Conservation (phyloP, 2,329 filamentous ascomycete species). For the Microdochium bolleyi region DNA sequence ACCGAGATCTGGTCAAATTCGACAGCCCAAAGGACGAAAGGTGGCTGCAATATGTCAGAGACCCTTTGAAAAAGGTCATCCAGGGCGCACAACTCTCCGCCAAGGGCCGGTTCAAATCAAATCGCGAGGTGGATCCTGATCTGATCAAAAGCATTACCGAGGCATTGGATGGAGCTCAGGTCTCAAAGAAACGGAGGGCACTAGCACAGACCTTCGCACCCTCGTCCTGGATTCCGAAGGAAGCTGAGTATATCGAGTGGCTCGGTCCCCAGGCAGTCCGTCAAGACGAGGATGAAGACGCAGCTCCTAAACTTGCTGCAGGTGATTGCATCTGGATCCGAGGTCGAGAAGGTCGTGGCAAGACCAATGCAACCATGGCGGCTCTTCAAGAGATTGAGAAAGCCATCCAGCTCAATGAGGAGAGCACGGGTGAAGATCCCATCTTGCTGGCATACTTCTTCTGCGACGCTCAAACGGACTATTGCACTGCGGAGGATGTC, state of each 20-base stretch:
- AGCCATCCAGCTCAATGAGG: slow-evolving; percentile 10
- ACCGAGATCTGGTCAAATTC: slow-evolving; percentile 33
- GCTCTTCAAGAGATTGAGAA: slow-evolving; percentile 26
- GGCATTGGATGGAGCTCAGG: slow-evolving; percentile 22
- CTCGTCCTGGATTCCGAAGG: slow-evolving; percentile 29
- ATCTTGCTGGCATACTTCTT: slow-evolving; percentile 31
- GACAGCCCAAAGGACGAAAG: slow-evolving; percentile 28
- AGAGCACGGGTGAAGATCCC: slow-evolving; percentile 13
- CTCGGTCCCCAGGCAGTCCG: slow-evolving; percentile 8
- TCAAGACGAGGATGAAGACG: slow-evolving; percentile 2
- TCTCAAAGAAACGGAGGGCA: slow-evolving; percentile 22
- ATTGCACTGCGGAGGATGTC: slow-evolving; percentile 28
- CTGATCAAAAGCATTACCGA: slow-evolving; percentile 23
- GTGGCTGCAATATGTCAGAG: slow-evolving; percentile 25
- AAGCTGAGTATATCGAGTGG: slow-evolving; percentile 26
- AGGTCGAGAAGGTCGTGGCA: slow-evolving; percentile 31
- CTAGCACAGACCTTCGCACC: slow-evolving; percentile 19
- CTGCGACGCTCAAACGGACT: slow-evolving; percentile 27
- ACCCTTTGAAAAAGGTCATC: slow-evolving; percentile 26
- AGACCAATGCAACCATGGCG: slow-evolving; percentile 30
- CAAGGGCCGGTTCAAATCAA: slow-evolving; percentile 27
- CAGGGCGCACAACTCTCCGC: slow-evolving; percentile 24
- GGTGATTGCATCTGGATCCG: slow-evolving; percentile 29
- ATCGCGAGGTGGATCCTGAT: slow-evolving; percentile 23
- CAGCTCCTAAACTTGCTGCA: slow-evolving; percentile 1